Evolutionary conservation across 139 green algal genomes (phyloP), one percentile per base, ranked within the genome.

Genomic region (Chlorella vulgaris): DNA sequence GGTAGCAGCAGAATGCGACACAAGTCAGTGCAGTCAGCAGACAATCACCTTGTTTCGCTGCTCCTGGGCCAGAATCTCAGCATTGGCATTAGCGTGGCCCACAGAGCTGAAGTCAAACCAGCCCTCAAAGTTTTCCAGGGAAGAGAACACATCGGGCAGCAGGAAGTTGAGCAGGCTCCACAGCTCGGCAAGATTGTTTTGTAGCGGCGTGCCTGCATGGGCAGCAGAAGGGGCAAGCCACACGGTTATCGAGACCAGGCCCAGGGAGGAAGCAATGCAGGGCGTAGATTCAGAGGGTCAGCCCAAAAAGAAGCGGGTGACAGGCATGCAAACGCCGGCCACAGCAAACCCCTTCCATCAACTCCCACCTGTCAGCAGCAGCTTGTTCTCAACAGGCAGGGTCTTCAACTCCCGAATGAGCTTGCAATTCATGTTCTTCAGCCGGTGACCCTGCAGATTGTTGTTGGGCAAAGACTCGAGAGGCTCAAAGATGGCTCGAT

Each of bases 101-200:
- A 80, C 67, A 0, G 35, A 79, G 13, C 74, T 87, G 33, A 58
- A 88, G 42, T 84, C 81, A 21, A 71, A 97, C 95, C 96, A 98
- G 10, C 74, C 87, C 87, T 98, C 89, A 74, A 99, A 99, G 84
- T 96, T 89, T 3, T 86, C 82, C 50, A 98, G 84, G 65, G 78
- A 89, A 65, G 55, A 84, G 86, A 99, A 99, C 35, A 98, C 87
- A 43, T 98, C 88, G 5, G 97, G 95, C 81, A 99, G 90, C 76
- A 99, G 86, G 91, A 99, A 99, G 90, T 99, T 99, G 60, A 99
- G 90, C 67, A 99, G 89, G 35, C 88, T 95, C 96, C 96, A 99
- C 74, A 99, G 89, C 91, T 99, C 97, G 21, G 81, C 73, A 65
- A 99, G 91, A 87, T 98, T 98, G 92, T 99, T 99, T 87, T 99